Conservation (phyloP, 768 basidiomycete species). For the Mycena albidolilacea region DNA sequence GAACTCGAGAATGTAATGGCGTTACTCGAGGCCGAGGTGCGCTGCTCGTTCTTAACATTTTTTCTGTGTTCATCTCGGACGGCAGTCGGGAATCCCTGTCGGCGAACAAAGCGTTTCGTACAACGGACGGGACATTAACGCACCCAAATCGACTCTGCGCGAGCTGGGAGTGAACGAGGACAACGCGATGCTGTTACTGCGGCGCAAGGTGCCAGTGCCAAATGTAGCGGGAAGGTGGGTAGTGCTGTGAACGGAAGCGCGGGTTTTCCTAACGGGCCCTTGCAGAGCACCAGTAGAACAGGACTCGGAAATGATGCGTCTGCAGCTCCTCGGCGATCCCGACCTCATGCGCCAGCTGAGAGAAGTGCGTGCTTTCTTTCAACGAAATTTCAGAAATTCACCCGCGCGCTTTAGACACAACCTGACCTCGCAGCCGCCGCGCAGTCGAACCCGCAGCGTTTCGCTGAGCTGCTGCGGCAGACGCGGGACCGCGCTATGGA, state of each 20-base stretch:
- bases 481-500: constrained; percentile 68
- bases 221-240: constrained; percentile 59
- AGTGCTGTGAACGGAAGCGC: background rate
- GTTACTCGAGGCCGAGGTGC: constrained; percentile 94
- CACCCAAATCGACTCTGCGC: constrained; percentile 78
- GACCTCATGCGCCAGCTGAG: constrained; percentile 81
- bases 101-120: constrained; percentile 82
- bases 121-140: constrained; percentile 75
- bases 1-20: constrained; percentile 94
- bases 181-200: constrained; percentile 76
- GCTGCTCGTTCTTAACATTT: constrained; percentile 42
- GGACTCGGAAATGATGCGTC: constrained; percentile 92
- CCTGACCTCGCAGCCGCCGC: constrained; percentile 89
- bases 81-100: constrained; percentile 81
- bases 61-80: background rate
- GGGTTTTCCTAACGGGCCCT: constrained; percentile 2
- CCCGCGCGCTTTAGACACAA: constrained; percentile 65
- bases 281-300: constrained; percentile 73
- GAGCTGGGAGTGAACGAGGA: constrained; percentile 72
- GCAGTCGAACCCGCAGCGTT: constrained; percentile 75
- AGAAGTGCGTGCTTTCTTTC: constrained; percentile 60
- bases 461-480: constrained; percentile 80
- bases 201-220: constrained; percentile 69
- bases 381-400: background rate
- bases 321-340: constrained; percentile 91